A percentile compares a stretch with the other conserved stretches of the same genome.
Conservation (phyloP, 495 filamentous ascomycete species). For the Corynascus novoguineensis region DNA sequence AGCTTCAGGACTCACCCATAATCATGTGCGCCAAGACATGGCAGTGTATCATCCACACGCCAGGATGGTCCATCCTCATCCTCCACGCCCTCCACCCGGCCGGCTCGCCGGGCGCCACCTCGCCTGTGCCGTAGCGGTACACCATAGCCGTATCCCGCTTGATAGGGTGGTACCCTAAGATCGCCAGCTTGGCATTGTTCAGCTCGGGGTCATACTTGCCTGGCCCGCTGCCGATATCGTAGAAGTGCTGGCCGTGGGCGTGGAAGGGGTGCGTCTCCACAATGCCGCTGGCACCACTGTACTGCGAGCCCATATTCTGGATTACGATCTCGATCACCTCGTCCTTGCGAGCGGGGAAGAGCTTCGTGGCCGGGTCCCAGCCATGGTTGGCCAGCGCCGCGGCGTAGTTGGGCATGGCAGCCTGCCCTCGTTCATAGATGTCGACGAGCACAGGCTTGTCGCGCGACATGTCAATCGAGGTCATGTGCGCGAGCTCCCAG, state of each 20-base stretch:
- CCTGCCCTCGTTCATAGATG: conserved; percentile 45
- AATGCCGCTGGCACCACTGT: conserved; percentile 28
- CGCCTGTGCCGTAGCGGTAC: conserved; percentile 38
- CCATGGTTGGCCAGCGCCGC: conserved; percentile 43
- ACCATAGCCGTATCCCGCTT: conserved; percentile 53
- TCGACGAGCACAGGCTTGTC: conserved; percentile 49
- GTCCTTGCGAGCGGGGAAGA: conserved; percentile 48
- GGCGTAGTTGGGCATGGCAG: conserved; percentile 37
- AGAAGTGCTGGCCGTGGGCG: conserved; percentile 53
- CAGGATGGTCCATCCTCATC: conserved; percentile 44
- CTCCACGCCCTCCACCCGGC: conserved; percentile 58
- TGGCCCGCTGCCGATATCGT: conserved; percentile 53
- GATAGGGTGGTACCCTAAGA: conserved; percentile 36
- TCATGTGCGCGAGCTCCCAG: conserved; percentile 28
- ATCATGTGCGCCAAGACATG: conserved; percentile 43
- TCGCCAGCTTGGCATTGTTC: conserved; percentile 45
- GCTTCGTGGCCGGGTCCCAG: conserved; percentile 46
- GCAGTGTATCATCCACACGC: conserved; percentile 62
- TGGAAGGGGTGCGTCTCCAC: conserved; percentile 60
- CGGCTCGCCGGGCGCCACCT: conserved; percentile 33
- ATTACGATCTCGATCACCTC: conserved; percentile 60
- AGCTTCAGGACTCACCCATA: conserved; percentile 23
- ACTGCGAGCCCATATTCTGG: conserved; percentile 44
- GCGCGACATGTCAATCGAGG: conserved; percentile 44
- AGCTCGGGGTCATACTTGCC: conserved; percentile 49